Percentiles rank a stretch among this genome's conserved stretches.
phyloP scores from a whole-genome alignment of 331 rosid genomes.

The Malus hybrid region DNA sequence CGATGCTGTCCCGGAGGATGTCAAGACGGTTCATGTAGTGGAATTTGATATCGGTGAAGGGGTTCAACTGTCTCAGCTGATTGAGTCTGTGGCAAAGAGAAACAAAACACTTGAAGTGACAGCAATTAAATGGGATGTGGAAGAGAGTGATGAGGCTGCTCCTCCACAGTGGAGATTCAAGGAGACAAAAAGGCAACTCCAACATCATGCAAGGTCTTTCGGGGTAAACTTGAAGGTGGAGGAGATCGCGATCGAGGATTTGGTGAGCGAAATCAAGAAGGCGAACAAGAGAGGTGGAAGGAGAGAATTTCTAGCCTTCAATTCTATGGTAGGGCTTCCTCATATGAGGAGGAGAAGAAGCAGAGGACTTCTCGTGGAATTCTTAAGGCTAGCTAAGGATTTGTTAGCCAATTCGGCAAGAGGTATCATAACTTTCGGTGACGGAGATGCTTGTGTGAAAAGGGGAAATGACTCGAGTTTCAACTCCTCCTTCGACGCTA shows the following conservation, averaged over 20 bases:
- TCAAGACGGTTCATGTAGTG: slow-evolving; percentile 33
- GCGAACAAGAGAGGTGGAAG: slow-evolving; percentile 24
- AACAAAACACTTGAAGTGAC: slow-evolving; percentile 36
- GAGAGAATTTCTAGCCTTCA: slow-evolving; percentile 41
- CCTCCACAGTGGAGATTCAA: slow-evolving; percentile 25
- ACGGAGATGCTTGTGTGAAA: no score
- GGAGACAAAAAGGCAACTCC: slow-evolving; percentile 32
- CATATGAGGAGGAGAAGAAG: slow-evolving; percentile 37
- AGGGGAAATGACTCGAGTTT: slow-evolving; percentile 13
- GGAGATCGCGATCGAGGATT: slow-evolving; percentile 32
- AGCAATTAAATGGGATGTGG: slow-evolving; percentile 32
- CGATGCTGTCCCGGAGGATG: slow-evolving; percentile 34
- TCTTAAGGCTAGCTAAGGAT: slow-evolving; percentile 40
- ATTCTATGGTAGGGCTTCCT: slow-evolving; percentile 41
- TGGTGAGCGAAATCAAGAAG: slow-evolving; percentile 30
- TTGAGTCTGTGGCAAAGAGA: slow-evolving; percentile 28
- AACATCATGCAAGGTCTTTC: slow-evolving; percentile 30
- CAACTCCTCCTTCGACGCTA: slow-evolving; percentile 36
- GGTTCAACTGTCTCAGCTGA: slow-evolving; percentile 40
- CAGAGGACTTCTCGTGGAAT: slow-evolving; percentile 28
- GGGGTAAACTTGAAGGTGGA: slow-evolving; percentile 46
- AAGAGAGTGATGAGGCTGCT: neutral
- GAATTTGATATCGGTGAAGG: slow-evolving; percentile 52
- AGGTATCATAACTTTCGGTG: no score
- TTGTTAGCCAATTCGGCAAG: slow-evolving; percentile 14